Conservation (phyloP, 768 basidiomycete species). For the Hypsizygus marmoreus region DNA sequence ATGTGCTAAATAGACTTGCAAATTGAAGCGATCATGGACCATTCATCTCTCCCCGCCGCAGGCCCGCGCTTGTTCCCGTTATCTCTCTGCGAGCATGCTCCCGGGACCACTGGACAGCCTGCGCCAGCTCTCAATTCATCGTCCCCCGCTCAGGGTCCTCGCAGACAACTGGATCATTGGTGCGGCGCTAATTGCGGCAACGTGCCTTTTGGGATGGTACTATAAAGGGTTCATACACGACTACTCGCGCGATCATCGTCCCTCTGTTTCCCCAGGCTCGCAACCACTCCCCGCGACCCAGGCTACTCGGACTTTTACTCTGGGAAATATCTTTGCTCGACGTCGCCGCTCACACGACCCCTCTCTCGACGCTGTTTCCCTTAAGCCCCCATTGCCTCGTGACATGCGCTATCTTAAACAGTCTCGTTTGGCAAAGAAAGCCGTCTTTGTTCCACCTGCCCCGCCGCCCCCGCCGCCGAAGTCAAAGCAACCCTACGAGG, state of each 20-base stretch:
- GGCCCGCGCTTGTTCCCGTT: neutral
- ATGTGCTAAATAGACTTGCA: conserved; percentile 6
- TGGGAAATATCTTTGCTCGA: conserved; percentile 12
- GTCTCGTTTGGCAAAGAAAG: conserved; percentile 17
- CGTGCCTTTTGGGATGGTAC: conserved; percentile 29
- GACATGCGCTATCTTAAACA: conserved; percentile 16
- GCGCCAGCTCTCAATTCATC: neutral
- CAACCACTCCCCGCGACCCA: conserved; percentile 2
- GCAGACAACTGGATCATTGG: conserved; percentile 15
- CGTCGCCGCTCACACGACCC: conserved; percentile 8
- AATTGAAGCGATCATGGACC: neutral
- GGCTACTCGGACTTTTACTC: neutral
- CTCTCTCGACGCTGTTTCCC: conserved; percentile 1
- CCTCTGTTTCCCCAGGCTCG: neutral
- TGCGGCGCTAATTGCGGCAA: conserved; percentile 20
- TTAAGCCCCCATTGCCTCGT: conserved; percentile 1
- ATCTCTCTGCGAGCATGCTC: conserved; percentile 13
- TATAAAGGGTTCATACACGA: conserved; percentile 22
- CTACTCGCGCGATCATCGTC: conserved; percentile 8
- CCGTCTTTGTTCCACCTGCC: conserved; percentile 11
- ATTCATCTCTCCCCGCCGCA: neutral
- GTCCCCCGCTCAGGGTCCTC: conserved; percentile 9
- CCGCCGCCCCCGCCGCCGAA: conserved; percentile 12
- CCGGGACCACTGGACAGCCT: conserved; percentile 2
- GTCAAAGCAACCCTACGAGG: conserved; percentile 59